Evolutionary conservation across 176 grass and related monocot genomes (phyloP).

Genomic region (Melocanna baccifera): DNA sequence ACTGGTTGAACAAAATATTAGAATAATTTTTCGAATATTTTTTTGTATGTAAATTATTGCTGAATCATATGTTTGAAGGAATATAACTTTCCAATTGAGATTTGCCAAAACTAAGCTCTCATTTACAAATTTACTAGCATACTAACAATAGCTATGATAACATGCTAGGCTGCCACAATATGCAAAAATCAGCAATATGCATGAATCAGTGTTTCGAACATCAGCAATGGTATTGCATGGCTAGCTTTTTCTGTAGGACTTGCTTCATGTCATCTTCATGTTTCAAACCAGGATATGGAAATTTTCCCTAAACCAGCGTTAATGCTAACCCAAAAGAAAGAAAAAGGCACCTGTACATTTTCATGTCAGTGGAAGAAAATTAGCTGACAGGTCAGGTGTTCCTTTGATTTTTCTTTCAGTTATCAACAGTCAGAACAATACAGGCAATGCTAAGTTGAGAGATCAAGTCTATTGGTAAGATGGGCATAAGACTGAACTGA

Average conservation of each 20-base stretch:
- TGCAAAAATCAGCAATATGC: background rate
- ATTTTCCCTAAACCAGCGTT: background rate
- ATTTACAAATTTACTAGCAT: background rate
- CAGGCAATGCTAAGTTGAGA: background rate
- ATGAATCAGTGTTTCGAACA: background rate
- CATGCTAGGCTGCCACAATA: background rate
- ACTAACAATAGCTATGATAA: background rate
- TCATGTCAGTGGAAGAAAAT: no score
- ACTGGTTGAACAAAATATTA: background rate
- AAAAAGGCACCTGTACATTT: background rate
- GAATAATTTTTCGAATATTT: background rate
- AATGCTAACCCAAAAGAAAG: background rate
- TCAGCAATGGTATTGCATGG: background rate
- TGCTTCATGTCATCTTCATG: background rate
- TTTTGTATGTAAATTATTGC: background rate
- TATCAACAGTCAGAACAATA: background rate
- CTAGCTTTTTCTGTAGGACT: background rate
- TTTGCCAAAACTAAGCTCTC: background rate
- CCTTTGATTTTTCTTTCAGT: background rate
- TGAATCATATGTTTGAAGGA: slow-evolving; percentile 9
- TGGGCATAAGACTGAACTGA: background rate
- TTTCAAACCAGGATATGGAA: background rate
- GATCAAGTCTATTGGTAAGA: background rate
- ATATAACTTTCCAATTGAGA: background rate
- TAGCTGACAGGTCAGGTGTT: background rate